Evolutionary conservation across 116 monocot genomes (phyloP).

Genomic region (Papilionanthe hybrid): DNA sequence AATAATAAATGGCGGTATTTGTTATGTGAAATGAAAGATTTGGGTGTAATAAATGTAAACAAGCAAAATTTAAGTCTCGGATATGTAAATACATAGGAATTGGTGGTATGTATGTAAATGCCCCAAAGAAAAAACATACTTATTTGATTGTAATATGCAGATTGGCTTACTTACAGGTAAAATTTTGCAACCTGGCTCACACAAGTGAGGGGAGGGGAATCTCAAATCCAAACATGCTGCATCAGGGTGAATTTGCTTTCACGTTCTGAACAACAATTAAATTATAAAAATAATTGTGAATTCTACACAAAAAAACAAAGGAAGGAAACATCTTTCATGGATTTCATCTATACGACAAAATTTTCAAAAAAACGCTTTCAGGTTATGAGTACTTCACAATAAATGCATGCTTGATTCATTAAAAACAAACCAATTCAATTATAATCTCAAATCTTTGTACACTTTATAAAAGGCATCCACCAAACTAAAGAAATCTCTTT

Average conservation of each 20-base stretch:
- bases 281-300: not conserved
- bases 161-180: slow-evolving; percentile 47
- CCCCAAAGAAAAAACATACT: no score
- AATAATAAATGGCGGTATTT: no score
- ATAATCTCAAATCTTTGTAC: not conserved
- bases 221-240: slow-evolving; percentile 79
- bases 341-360: not conserved
- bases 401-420: no score
- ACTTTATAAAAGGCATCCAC: not conserved
- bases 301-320: not conserved
- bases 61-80: no score
- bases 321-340: not conserved
- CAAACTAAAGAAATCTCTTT: slow-evolving; percentile 33
- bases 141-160: not conserved
- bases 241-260: slow-evolving; percentile 88
- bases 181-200: slow-evolving; percentile 82
- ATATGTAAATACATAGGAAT: no score
- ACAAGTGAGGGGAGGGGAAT: slow-evolving; percentile 68
- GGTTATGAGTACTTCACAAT: no score
- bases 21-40: no score
- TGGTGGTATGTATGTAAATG: no score
- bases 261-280: slow-evolving; percentile 43
- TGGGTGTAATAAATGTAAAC: no score
- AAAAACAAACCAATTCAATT: no score
- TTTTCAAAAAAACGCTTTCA: no score